Evolutionary conservation across 2,329 filamentous ascomycete genomes (phyloP).

Genomic region (Thielaviopsis euricoi): DNA sequence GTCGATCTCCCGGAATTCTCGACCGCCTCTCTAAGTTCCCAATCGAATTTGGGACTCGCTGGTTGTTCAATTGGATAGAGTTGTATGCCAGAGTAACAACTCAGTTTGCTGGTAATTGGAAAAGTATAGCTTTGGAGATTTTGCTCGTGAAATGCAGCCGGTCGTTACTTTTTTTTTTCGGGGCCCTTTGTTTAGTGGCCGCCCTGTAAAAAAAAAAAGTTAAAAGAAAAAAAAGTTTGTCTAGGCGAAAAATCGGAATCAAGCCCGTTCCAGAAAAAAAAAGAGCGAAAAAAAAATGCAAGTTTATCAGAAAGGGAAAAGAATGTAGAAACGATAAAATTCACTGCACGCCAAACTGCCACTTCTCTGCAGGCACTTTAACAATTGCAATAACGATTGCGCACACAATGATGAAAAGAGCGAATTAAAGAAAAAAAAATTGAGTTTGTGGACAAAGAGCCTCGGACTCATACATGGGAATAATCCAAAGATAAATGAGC

Average conservation of each 20-base stretch:
- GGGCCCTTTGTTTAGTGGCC: background rate
- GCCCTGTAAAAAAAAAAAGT: background rate
- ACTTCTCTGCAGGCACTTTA: background rate
- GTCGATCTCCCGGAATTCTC: background rate
- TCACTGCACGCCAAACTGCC: background rate
- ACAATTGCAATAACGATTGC: background rate
- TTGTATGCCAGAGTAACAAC: background rate
- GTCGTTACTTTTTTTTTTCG: background rate
- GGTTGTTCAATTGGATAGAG: background rate
- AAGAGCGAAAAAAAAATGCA: background rate
- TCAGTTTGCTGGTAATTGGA: background rate
- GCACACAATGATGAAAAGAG: background rate
- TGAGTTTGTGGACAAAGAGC: background rate
- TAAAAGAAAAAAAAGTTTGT: background rate
- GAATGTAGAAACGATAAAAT: background rate
- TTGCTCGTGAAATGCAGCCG: background rate
- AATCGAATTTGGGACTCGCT: background rate
- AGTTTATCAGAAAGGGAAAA: background rate
- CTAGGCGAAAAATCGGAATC: background rate
- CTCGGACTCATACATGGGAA: background rate
- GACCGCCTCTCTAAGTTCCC: background rate
- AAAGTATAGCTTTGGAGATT: background rate
- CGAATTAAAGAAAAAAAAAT: background rate
- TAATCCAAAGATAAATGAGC: background rate
- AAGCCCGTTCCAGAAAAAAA: background rate